Base-by-base conservation (phyloP, 441 rosid genomes). In the Macaranga tanarius region DNA sequence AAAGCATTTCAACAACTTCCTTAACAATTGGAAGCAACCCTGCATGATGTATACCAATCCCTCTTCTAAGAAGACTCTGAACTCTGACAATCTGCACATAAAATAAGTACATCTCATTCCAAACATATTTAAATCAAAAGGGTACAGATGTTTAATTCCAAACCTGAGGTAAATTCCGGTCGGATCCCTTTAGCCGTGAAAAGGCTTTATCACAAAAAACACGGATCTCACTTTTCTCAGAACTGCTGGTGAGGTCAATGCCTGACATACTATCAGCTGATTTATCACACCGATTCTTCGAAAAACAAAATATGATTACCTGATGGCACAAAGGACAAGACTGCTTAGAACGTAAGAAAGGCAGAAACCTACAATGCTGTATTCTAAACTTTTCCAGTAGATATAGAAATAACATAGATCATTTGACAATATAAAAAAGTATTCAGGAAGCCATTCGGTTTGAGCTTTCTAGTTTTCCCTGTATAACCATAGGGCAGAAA, bases 1-100 rank as follows among this genome's bases (percentile, higher is more conserved):
- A 95, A 77, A 95, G 97, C 97, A 95, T 95, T 81, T 95, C 99
- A 74, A 95, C 93, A 56, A 93, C 99, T 86, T 95, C 99, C 86
- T 95, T 95, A 80, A 95, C 97, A 81, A 95, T 95, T 71, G 99
- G 99, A 81, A 95, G 99, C 83, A 95, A 77, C 72, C 99, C 99
- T 71, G 98, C 99, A 86, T 95, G 99, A 83, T 95, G 99, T 74
- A 95, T 94, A 79, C 97, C 98, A 38, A 95, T 89, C 75, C 99
- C 99, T 84, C 97, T 81, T 67, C 70, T 81, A 79, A 95, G 98
- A 84, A 93, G 92, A 83, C 84, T 85, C 81, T 92, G 97, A 73
- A 95, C 92, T 86, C 94, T 86, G 75, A 90, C 92, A 80, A 95
- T 94, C 99, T 95, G 77, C 58, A 79, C 44, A 76, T 58, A 73